Percentiles rank a stretch among this genome's conserved stretches.
Evolutionary conservation across 345 rosid species (phyloP).

Genomic region (Lepidium africanum): DNA sequence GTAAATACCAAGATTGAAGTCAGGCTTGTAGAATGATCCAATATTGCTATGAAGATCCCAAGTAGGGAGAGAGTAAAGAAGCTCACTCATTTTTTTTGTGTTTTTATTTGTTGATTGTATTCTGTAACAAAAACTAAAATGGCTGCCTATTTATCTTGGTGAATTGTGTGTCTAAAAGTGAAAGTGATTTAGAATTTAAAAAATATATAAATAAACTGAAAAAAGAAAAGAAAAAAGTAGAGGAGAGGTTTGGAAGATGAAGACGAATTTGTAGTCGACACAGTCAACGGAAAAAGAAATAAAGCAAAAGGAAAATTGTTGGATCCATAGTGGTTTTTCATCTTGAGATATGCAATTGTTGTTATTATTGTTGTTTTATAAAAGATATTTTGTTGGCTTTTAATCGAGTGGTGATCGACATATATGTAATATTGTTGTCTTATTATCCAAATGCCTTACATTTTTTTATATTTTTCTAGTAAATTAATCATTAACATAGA

Average conservation of each 20-base stretch:
- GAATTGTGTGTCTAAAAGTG: conserved; percentile 23
- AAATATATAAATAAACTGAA: not conserved
- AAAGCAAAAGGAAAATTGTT: conserved; percentile 27
- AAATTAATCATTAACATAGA: too few species aligned
- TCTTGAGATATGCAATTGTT: conserved; percentile 39
- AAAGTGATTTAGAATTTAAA: conserved; percentile 12
- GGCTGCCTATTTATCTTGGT: conserved; percentile 27
- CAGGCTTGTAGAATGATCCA: conserved; percentile 67
- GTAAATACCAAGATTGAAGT: conserved; percentile 51
- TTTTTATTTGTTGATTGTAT: not conserved
- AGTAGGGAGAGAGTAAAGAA: conserved; percentile 46
- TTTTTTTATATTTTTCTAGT: too few species aligned
- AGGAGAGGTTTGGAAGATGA: conserved; percentile 36
- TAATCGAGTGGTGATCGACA: too few species aligned
- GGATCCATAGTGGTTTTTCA: conserved; percentile 11
- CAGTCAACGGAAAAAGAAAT: conserved; percentile 54
- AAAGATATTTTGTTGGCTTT: too few species aligned
- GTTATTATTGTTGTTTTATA: too few species aligned
- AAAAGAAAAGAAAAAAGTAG: not conserved
- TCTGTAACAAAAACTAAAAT: conserved; percentile 2
- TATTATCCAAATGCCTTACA: too few species aligned
- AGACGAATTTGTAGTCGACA: conserved; percentile 13
- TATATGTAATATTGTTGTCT: too few species aligned
- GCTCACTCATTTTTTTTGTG: conserved; percentile 32
- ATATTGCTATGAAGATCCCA: conserved; percentile 74